Evolutionary conservation across 345 rosid species (phyloP), one percentile per base, ranked within the genome.

Genomic region (Eutrema yunnanense): DNA sequence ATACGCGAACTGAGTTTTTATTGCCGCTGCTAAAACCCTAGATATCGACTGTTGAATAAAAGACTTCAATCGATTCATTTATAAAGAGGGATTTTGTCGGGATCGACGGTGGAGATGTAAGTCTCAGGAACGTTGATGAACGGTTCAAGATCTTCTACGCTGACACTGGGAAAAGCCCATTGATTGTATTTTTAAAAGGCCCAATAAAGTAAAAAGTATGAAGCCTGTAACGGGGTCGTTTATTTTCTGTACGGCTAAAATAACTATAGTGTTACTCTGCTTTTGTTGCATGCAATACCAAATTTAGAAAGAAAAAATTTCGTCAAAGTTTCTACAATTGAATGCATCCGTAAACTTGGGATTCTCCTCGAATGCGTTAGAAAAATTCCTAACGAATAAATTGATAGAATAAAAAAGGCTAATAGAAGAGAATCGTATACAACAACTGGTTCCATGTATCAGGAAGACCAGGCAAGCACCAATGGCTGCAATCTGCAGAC

Each of bases 381-480:
- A 75, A 42, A 67, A 42, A 5, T 36, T 51, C 65, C 73, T 74
- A 59, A 10, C 38, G 16, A 61, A 61, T 34, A 37, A 53, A n/a
- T 44, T 68, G 69, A 34, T 75, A 33, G 19, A 50, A 27, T 12
- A 47, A 40, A 27, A 49, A 10, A 6, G 1, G 60, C 75, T 79
- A 86, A 72, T 81, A 85, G 81, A 94, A 84, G 82, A 89, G 80
- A 47, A 82, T 67, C 11, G 96, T 80, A 55, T 85, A 90, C 58
- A 95, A 80, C 13, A 95, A 73, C 74, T 92, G 86, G 67, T 90
- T 95, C 99, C 99, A 92, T 33, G 96, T 86, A 79, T 95, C 99
- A 78, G 96, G 99, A 42, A 95, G 72, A 53, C 99, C 99, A 67
- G 99, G 99, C 62, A 95, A 89, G 82, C 99, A 95, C 99, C 99